Base-by-base conservation (phyloP, 2,329 filamentous ascomycete genomes). In the Venturia pyrina region DNA sequence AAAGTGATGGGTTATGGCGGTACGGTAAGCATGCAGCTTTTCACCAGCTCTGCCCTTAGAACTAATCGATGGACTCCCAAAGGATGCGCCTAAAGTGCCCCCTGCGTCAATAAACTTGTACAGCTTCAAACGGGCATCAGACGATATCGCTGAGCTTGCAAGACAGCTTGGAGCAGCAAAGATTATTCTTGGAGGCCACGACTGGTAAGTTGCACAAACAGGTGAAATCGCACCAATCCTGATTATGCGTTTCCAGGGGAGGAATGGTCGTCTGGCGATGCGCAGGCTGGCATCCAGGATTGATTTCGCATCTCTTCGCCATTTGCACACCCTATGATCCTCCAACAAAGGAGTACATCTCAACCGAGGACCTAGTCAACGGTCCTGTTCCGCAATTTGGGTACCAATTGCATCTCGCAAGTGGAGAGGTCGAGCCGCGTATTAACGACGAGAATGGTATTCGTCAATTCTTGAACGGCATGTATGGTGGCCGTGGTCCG, bases 101-200 rank as follows among this genome's bases (percentile, higher is more conserved):
- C 89, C 89, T 0, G 80, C 85, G 53, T 80, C 82, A 0, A 75
- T 87, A 3, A 76, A 78, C 62, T 79, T 84, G 65, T 97, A 93
- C 78, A 85, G 85, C 32, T 80, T 86, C 74, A 95, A 91, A 79
- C 85, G 82, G 69, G 85, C 89, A 67, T 83, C 89, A 21, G 85
- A 87, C 65, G 91, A 96, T 72, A 83, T 98, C 69, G 87, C 86
- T 28, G 87, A 86, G 68, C 82, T 98, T 32, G 86, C 89, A 7
- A 79, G 78, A 67, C 82, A 87, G 46, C 75, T 87, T 5, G 78
- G 79, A 4, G 78, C 80, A 64, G 79, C 73, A 56, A 79, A 75
- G 61, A 88, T 96, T 72, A 87, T 97, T 66, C 83, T 97, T 17
- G 91, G 92, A 62, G 93, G 92, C 8, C 93, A 97, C 78, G 93